Base-by-base conservation (phyloP, 1,284 basidiomycete species). In the Sparassis latifolia region DNA sequence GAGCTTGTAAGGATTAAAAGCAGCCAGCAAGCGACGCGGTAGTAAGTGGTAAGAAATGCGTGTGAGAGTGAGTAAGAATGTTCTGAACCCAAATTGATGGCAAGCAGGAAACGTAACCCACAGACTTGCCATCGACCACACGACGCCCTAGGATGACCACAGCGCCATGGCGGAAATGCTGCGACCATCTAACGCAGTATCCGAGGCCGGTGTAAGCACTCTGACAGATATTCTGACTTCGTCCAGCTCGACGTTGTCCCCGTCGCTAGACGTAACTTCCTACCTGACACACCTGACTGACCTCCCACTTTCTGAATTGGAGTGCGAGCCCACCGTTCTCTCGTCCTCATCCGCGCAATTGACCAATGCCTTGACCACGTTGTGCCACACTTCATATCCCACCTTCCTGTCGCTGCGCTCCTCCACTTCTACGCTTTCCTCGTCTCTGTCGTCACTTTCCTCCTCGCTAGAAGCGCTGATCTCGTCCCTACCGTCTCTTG, bases 361-460 rank as follows among this genome's bases (percentile, higher is more conserved):
- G 52, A 91, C 90, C 12, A 86, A 87, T 46, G 92, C 92, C 53
- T 76, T 96, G 56, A 92, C 88, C 3, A 88, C 88, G 42, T 78
- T 96, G 27, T 94, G 92, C 54, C 88, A 89, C 56, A 84, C 89
- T 3, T 92, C 92, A 33, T 93, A 95, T 66, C 81, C 86, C 29
- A 92, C 91, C 0, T 93, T 96, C 62, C 79, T 95, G 53, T 84
- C 87, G 7, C 78, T 94, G 7, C 91, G 93, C 67, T 72, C 71
- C 56, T 86, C 77, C 41, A 91, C 79, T 1, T 78, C 79, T 31
- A 83, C 87, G 0, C 79, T 96, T 46, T 73, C 79, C 0, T 69
- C 71, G 5, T 82, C 86, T 39, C 78, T 89, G 59, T 74, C 71
- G 3, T 78, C 76, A 33, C 73, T 92, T 44, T 82, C 86, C 4